Evolutionary conservation across 2,329 filamentous ascomycete genomes (phyloP), one percentile per base, ranked within the genome.

Genomic region (Colletotrichum somersetense): DNA sequence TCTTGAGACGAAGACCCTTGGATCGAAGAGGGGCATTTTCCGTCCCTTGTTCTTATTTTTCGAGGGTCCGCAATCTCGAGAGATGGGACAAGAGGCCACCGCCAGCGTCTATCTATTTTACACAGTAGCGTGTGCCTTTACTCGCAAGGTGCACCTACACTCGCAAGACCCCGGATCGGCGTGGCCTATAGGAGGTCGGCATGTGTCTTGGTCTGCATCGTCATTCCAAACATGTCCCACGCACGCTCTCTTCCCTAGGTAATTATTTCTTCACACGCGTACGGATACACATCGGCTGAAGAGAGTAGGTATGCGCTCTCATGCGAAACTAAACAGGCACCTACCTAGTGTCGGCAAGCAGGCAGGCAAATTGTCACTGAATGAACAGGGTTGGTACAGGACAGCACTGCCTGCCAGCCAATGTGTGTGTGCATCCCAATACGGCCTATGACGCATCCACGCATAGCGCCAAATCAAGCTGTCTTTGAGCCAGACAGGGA

Each of bases 21-120:
- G 53, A 61, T 56, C 50, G 55, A 58, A 30, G 66, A 65, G 59
- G 69, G 66, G 53, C 63, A 33, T 46, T 65, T 30, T 18, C 18
- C 23, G 55, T 72, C 66, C 69, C 69, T 69, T 69, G 62, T 65
- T 69, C 69, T 69, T 72, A 72, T 72, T 69, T 63, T 42, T 42
- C 50, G 23, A 72, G 69, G 69, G 59, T 44, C 59, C 38, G 40
- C 38, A 18, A 33, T 16, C 46, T 56, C 33, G 44, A 68, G 44
- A 68, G 18, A 38, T 8, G 35, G 58, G 23, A 35, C 18, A 40
- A 48, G 46, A 35, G 65, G 65, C 69, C 68, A 58, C 55, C 68
- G 58, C 55, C 65, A 53, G 44, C 10, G 38, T 35, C 16, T 33
- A 64, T 30, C 30, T 30, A 30, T 30, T 30, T 30, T 30, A 3